Evolutionary conservation across 768 basidiomycete species (phyloP), one percentile per base, ranked within the genome.

Genomic region (Gymnopilus dilepis): DNA sequence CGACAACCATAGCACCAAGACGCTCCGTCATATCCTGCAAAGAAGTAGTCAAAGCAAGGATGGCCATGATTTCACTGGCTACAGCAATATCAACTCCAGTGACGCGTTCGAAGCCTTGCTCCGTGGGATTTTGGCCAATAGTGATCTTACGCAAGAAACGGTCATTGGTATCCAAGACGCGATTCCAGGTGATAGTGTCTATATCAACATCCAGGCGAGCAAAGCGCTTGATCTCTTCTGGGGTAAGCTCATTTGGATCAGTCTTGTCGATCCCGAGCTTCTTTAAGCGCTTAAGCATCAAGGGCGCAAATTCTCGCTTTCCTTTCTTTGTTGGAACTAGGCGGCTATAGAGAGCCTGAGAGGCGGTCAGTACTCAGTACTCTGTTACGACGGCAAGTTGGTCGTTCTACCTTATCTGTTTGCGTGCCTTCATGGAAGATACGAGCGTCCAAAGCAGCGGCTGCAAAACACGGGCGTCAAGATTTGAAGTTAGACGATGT

Each of bases 401-500:
- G 40, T 9, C 13, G 11, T 41, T 15, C 22, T 31, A 85, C 88
- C 86, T 98, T 98, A 80, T 99, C 95, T 56, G 89, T 86, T 72
- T 96, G 95, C 8, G 97, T 98, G 13, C 87, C 90, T 74, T 99
- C 97, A 70, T 99, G 97, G 86, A 98, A 97, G 77, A 97, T 96
- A 54, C 97, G 89, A 19, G 97, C 97, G 72, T 97, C 95, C 58
- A 99, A 81, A 54, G 97, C 97, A 61, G 97, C 97, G 65, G 97
- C 96, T 93, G 62, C 19, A 37, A 65, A 40, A 42, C 13, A 33
- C 4, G 17, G 38, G 41, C 42, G 40, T 53, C 31, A 52, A 31
- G 4, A 47, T 21, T 21, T 13, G 12, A 48, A 37, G 3, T 30
- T 24, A 58, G 19, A 9, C 7, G 19, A 34, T 7, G 30, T n/a